Evolutionary conservation across 2,329 filamentous ascomycete species (phyloP).

Genomic region (Clonostachys rosea): DNA sequence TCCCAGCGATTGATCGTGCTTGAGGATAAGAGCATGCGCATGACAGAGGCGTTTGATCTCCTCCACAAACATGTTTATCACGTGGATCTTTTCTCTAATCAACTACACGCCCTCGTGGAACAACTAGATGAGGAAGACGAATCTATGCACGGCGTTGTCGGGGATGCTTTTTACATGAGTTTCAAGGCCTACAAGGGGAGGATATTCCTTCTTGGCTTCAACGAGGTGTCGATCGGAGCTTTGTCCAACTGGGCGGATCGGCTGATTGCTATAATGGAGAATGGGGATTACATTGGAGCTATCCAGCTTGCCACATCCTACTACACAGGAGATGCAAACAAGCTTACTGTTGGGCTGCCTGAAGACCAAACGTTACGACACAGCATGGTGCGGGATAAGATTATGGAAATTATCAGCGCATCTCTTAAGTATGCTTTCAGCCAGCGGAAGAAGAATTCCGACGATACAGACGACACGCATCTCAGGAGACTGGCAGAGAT

Average conservation of each 20-base stretch:
- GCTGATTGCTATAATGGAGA: slow-evolving; percentile 88
- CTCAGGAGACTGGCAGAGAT: slow-evolving; percentile 75
- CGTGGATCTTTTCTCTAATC: slow-evolving; percentile 81
- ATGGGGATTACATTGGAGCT: slow-evolving; percentile 90
- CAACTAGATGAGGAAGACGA: slow-evolving; percentile 81
- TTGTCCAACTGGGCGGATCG: slow-evolving; percentile 97
- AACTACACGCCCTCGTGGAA: slow-evolving; percentile 81
- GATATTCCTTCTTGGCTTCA: slow-evolving; percentile 88
- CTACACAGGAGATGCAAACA: slow-evolving; percentile 87
- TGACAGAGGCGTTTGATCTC: slow-evolving; percentile 92
- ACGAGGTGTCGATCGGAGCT: slow-evolving; percentile 84
- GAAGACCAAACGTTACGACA: slow-evolving; percentile 76
- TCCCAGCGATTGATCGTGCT: slow-evolving; percentile 90
- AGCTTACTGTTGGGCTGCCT: slow-evolving; percentile 87
- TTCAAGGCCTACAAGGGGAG: slow-evolving; percentile 93
- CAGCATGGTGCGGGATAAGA: slow-evolving; percentile 77
- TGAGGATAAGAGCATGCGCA: slow-evolving; percentile 82
- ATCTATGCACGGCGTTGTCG: slow-evolving; percentile 91
- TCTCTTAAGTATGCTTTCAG: slow-evolving; percentile 87
- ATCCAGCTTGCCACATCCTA: slow-evolving; percentile 90
- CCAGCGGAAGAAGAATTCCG: slow-evolving; percentile 48
- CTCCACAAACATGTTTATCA: slow-evolving; percentile 92
- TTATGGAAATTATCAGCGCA: slow-evolving; percentile 89
- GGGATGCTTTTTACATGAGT: slow-evolving; percentile 97
- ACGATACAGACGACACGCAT: slow-evolving; percentile 47